A percentile compares a stretch with the other conserved stretches of the same genome.
phyloP scores from a whole-genome alignment of 1,284 basidiomycete species.

The Puccinia hordei region DNA sequence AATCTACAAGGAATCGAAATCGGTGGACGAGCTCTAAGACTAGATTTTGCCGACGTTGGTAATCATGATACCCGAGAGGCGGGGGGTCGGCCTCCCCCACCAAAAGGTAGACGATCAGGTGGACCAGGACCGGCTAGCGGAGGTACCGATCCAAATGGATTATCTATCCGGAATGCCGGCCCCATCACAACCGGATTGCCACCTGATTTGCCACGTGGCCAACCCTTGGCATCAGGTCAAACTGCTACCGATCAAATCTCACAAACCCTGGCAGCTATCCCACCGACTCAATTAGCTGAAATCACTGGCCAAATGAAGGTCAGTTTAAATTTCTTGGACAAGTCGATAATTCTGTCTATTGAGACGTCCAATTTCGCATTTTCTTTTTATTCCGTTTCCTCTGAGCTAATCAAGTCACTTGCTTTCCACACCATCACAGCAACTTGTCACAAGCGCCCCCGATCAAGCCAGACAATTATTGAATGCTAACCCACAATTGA shows the following conservation, averaged over 20 bases:
- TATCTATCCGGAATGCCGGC: constrained; percentile 22
- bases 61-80: constrained; percentile 55
- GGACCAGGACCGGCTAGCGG: constrained; percentile 55
- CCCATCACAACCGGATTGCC: constrained; percentile 62
- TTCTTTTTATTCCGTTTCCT: background rate
- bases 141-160: constrained; percentile 24
- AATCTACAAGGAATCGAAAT: constrained; percentile 79
- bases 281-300: constrained; percentile 83
- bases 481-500: constrained; percentile 81
- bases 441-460: constrained; percentile 81
- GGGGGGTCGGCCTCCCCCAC: constrained; percentile 31
- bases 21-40: constrained; percentile 77
- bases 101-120: constrained; percentile 38
- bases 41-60: constrained; percentile 69
- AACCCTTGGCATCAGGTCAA: constrained; percentile 73
- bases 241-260: constrained; percentile 82
- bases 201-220: constrained; percentile 73
- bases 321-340: constrained; percentile 55
- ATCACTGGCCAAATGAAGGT: constrained; percentile 98
- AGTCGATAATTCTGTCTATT: background rate
- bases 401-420: background rate
- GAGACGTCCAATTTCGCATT: background rate
- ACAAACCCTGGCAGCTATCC: constrained; percentile 79
- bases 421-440: background rate
- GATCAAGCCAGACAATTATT: constrained; percentile 84